These are phyloP conservation scores for Paralagenidium karlingii DNA, from an alignment of 352 stramenopile genomes.

Conservation along the genomic window DNA sequence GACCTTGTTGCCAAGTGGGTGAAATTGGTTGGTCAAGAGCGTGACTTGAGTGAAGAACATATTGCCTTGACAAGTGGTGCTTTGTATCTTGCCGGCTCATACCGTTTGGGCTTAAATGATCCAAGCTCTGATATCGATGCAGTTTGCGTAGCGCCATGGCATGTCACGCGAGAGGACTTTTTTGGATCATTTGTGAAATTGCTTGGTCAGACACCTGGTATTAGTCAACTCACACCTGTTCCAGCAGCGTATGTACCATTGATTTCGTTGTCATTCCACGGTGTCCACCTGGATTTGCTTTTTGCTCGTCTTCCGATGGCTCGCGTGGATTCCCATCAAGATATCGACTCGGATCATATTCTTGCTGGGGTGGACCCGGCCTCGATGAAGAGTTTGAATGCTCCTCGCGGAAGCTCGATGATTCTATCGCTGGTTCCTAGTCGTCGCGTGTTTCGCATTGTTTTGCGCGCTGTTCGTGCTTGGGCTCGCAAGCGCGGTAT, in stretches of 20 bases:
- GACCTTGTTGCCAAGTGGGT: conserved; percentile 65
- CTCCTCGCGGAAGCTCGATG: conserved; percentile 91
- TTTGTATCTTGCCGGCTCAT: conserved; percentile 79
- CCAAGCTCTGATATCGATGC: conserved; percentile 75
- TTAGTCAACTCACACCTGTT: conserved; percentile 70
- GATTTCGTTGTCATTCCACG: conserved; percentile 83
- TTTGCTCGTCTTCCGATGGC: conserved; percentile 73
- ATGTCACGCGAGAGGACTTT: conserved; percentile 79
- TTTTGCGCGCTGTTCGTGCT: conserved; percentile 56
- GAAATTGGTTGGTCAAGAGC: conserved; percentile 53
- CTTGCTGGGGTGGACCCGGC: conserved; percentile 86
- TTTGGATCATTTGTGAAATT: conserved; percentile 63
- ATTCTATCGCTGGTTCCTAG: conserved; percentile 87
- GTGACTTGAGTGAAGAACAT: conserved; percentile 52
- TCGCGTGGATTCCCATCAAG: conserved; percentile 48
- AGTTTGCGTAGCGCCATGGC: conserved; percentile 67
- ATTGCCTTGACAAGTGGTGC: conserved; percentile 61
- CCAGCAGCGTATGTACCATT: conserved; percentile 88
- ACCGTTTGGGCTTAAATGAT: conserved; percentile 71
- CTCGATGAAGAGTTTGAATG: conserved; percentile 93
- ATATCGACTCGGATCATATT: conserved; percentile 81
- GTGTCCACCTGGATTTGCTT: conserved; percentile 86
- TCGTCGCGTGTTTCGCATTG: conserved; percentile 81
- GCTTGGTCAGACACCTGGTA: conserved; percentile 43
- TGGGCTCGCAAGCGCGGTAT: conserved; percentile 85